These are phyloP conservation scores for Berberis vulgaris DNA, from an alignment of 164 flowering plant genomes.

Conservation along the genomic window DNA sequence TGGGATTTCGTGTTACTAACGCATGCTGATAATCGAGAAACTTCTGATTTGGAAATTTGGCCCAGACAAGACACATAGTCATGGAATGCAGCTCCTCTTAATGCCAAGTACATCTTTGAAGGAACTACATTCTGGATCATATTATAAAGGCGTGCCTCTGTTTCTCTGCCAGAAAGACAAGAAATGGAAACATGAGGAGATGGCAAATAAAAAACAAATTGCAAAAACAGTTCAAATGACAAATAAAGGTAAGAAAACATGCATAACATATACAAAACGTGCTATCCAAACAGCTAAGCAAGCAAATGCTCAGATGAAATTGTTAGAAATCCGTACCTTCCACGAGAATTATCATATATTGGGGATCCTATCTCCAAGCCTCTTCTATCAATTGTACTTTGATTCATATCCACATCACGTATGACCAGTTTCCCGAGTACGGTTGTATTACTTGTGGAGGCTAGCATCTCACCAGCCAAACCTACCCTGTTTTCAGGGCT, in stretches of 20 bases:
- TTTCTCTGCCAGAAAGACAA: conserved; percentile 34
- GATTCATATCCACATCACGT: conserved; percentile 15
- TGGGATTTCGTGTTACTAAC: conserved; percentile 21
- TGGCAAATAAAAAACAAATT: not conserved
- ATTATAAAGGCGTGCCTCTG: conserved; percentile 21
- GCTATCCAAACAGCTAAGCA: not conserved
- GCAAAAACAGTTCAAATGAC: conserved; percentile 1
- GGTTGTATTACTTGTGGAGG: conserved; percentile 33
- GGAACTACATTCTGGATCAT: conserved; percentile 48
- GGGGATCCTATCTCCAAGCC: conserved; percentile 11
- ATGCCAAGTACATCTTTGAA: conserved; percentile 29
- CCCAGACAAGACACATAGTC: conserved; percentile 72
- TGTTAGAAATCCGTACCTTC: conserved; percentile 22
- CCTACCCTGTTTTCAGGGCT: conserved; percentile 25
- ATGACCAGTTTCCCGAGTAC: conserved; percentile 36
- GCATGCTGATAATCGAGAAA: conserved; percentile 35
- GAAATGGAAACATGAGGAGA: not conserved
- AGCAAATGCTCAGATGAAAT: not conserved
- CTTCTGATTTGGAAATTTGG: conserved; percentile 59
- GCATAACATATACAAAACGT: not conserved
- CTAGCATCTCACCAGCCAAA: conserved; percentile 47
- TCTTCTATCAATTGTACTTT: conserved; percentile 5
- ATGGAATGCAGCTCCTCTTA: conserved; percentile 49
- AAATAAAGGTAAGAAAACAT: not conserved
- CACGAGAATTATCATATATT: conserved; percentile 9